These are phyloP conservation scores for Rhodotorula sp. DNA, from an alignment of 1,284 basidiomycete genomes.

Conservation along the genomic window DNA sequence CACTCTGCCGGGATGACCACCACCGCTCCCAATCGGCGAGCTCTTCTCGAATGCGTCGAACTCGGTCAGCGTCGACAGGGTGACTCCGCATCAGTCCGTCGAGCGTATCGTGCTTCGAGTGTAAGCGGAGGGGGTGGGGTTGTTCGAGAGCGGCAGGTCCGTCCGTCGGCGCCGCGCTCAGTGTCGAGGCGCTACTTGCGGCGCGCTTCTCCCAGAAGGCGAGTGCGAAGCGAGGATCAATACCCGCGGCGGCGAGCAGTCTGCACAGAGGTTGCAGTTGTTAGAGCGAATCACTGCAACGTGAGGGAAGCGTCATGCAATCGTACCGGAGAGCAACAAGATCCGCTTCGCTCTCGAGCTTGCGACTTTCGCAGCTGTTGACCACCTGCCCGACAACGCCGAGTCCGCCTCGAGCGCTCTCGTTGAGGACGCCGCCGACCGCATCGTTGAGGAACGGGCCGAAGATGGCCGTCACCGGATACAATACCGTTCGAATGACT, in stretches of 20 bases:
- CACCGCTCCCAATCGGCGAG: slow-evolving; percentile 44
- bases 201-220: slow-evolving; percentile 42
- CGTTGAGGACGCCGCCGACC: slow-evolving; percentile 31
- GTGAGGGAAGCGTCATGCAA: background rate
- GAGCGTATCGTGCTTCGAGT: slow-evolving; percentile 1
- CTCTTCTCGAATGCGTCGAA: slow-evolving; percentile 35
- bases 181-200: background rate
- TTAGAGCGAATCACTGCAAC: slow-evolving; percentile 7
- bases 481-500: slow-evolving; percentile 43
- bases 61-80: slow-evolving; percentile 40
- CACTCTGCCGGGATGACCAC: background rate
- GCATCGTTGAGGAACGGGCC: slow-evolving; percentile 46
- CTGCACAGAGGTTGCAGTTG: slow-evolving; percentile 9
- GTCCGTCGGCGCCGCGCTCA: background rate
- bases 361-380: slow-evolving; percentile 35
- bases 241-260: slow-evolving; percentile 41
- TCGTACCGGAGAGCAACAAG: slow-evolving; percentile 35
- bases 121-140: slow-evolving; percentile 4
- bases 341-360: slow-evolving; percentile 38
- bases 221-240: slow-evolving; percentile 41
- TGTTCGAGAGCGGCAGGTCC: background rate
- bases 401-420: slow-evolving; percentile 28
- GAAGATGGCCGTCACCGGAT: slow-evolving; percentile 42
- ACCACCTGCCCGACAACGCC: slow-evolving; percentile 26
- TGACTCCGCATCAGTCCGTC: slow-evolving; percentile 35